Base-by-base conservation (phyloP, 768 basidiomycete species). In the Gloeophyllum trabeum region DNA sequence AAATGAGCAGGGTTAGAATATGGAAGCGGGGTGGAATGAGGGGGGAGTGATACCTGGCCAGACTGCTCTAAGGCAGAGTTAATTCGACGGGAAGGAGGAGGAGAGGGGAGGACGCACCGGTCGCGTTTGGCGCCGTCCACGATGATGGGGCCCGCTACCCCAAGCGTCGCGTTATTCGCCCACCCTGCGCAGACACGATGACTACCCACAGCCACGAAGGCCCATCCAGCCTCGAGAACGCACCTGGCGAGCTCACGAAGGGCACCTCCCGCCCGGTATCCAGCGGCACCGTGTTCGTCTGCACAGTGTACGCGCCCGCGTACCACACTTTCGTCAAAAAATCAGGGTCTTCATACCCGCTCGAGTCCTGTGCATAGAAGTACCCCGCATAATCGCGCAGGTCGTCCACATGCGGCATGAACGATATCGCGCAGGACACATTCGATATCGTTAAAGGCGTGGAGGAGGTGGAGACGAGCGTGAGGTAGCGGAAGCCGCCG, bases 101-200 rank as follows among this genome's bases (percentile, higher is more conserved):
- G 54, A 54, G 58, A 5, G 10, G 34, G 32, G 6, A n/a, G n/a
- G 4, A 49, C 60, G 38, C 40, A 68, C 69, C 75, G 61, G 49
- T 76, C 75, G 10, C 75, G 69, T 50, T 79, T 77, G 5, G 75
- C 75, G 3, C 72, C 72, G 46, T 79, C 76, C 3, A 79, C 73
- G 40, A 79, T 74, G 32, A 76, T 76, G 4, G 76, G 74, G 0
- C 75, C 74, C 4, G 69, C 72, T 6, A 75, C 62, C 3, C 76
- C 76, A 2, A 76, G 58, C 0, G 61, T 68, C 4, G 71, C 74
- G 43, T 74, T 70, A 48, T 76, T 76, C 20, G 61, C 62, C 75
- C 76, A 78, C 19, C 61, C 73, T 69, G 42, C 19, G 36, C 18
- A 20, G 30, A 30, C 18, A 30, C 20, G 18, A 32, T 38, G 20